These are phyloP conservation scores for Vinca major DNA, from an alignment of 305 asterid genomes.

Conservation along the genomic window DNA sequence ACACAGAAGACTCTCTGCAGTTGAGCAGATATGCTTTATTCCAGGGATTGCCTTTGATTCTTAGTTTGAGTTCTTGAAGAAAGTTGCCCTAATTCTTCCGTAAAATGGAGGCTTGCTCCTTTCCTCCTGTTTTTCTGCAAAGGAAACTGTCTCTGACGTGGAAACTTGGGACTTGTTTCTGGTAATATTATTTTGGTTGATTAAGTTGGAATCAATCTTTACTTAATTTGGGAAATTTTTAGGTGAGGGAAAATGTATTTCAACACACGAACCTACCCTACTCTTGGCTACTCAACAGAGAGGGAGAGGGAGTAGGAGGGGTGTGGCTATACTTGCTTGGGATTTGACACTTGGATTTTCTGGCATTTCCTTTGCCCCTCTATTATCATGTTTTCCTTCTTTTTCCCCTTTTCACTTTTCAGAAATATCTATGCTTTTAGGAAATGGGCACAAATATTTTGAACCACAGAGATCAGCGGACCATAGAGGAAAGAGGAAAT, in stretches of 20 bases:
- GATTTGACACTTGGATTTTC: constrained; percentile 7
- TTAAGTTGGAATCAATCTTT: background rate
- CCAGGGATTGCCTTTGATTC: background rate
- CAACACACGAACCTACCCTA: background rate
- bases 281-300: background rate
- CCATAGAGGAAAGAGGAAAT: too few relatives aligned
- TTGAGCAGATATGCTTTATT: background rate
- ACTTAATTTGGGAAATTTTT: background rate
- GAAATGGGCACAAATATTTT: background rate
- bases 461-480: background rate
- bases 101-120: background rate
- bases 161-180: background rate
- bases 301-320: too few relatives aligned
- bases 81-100: background rate
- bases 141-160: background rate
- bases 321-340: background rate
- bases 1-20: background rate
- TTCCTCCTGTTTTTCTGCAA: background rate
- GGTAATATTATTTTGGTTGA: constrained; percentile 3
- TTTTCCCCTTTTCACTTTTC: background rate
- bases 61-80: background rate
- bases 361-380: too few relatives aligned
- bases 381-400: background rate
- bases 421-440: too few relatives aligned
- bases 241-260: constrained; percentile 4